Conservation (phyloP, 257 asterid genomes). For the Fraxinus excelsior region DNA sequence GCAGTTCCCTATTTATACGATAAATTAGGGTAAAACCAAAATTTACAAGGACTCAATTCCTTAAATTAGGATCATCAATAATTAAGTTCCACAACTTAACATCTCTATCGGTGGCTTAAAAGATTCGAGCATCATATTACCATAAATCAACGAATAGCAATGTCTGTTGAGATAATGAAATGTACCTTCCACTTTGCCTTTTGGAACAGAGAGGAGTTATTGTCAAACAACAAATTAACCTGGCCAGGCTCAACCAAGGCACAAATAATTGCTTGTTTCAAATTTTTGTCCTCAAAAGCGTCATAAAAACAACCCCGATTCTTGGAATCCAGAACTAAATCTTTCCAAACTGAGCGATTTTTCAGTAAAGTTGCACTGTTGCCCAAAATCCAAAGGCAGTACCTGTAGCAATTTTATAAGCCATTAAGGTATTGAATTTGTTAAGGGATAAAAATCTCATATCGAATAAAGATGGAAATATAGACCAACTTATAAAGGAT, state of each 20-base stretch:
- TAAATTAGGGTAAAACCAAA: too few relatives aligned
- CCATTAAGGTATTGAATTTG: too few relatives aligned
- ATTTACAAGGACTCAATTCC: too few relatives aligned
- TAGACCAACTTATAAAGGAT: too few relatives aligned
- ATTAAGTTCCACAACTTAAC: too few relatives aligned
- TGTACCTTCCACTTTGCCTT: conserved; percentile 49
- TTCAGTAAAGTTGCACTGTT: conserved; percentile 54
- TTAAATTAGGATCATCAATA: too few relatives aligned
- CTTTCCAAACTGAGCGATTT: conserved; percentile 60
- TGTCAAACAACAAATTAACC: conserved; percentile 32
- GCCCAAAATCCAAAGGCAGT: conserved; percentile 76
- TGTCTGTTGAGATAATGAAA: not conserved
- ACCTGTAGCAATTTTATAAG: conserved; percentile 33
- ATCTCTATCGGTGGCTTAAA: too few relatives aligned
- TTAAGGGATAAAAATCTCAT: too few relatives aligned
- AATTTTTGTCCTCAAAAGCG: conserved; percentile 43
- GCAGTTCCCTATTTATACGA: too few relatives aligned
- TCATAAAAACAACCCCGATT: conserved; percentile 56
- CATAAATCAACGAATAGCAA: not conserved
- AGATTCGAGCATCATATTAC: too few relatives aligned
- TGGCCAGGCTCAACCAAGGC: conserved; percentile 40
- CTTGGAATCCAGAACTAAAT: conserved; percentile 54
- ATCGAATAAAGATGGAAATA: too few relatives aligned
- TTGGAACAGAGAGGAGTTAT: conserved; percentile 38
- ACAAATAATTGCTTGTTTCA: conserved; percentile 44